Conservation (phyloP, 2,329 filamentous ascomycete genomes). For the Ophiocordyceps robertsii region DNA sequence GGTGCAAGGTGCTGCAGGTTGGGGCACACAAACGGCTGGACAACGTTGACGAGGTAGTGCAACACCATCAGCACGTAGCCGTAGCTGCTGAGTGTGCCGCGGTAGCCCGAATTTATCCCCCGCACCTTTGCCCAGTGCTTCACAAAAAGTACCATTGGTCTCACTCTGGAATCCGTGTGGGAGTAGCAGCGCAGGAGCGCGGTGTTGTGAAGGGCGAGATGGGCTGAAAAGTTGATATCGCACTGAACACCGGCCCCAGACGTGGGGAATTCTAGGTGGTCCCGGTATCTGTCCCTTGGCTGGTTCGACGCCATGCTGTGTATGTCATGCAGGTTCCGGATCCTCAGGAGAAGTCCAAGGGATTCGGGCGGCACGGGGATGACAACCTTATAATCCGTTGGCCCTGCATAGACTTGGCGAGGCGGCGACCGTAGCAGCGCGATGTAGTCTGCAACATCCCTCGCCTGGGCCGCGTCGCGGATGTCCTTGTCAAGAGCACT, state of each 20-base stretch:
- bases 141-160: slow-evolving; percentile 68
- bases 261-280: slow-evolving; percentile 65
- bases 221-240: slow-evolving; percentile 84
- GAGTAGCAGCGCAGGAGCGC: slow-evolving; percentile 72
- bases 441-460: slow-evolving; percentile 35
- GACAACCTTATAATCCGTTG: slow-evolving; percentile 8
- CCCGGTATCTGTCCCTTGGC: slow-evolving; percentile 38
- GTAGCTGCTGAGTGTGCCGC: slow-evolving; percentile 77
- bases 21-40: slow-evolving; percentile 65
- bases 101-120: slow-evolving; percentile 76
- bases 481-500: slow-evolving; percentile 33
- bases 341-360: slow-evolving; percentile 22
- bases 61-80: slow-evolving; percentile 88
- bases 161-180: slow-evolving; percentile 62
- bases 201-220: slow-evolving; percentile 74
- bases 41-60: slow-evolving; percentile 79
- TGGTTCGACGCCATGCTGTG: slow-evolving; percentile 35
- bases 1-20: slow-evolving; percentile 57
- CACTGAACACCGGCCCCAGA: slow-evolving; percentile 69
- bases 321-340: slow-evolving; percentile 34
- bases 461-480: slow-evolving; percentile 24
- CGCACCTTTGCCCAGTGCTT: slow-evolving; percentile 84
- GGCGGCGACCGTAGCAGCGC: slow-evolving; percentile 29
- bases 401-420: slow-evolving; percentile 3
- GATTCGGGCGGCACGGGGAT: slow-evolving; percentile 23